These are phyloP conservation scores for Carex cristatella DNA, from an alignment of 176 grass and related monocot species.

Conservation along the genomic window DNA sequence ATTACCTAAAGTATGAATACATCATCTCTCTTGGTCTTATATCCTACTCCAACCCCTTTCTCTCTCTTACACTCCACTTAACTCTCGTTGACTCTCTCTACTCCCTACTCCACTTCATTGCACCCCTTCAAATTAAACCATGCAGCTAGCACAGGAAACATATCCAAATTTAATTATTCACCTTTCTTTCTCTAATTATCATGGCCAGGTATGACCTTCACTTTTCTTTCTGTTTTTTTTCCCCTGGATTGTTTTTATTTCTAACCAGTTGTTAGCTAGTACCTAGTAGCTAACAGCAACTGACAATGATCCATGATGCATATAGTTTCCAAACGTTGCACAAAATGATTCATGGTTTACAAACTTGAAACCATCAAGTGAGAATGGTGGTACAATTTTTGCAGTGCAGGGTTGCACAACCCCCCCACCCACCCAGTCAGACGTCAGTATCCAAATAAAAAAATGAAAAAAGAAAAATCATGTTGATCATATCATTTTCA, in stretches of 20 bases:
- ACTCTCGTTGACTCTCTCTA: neutral
- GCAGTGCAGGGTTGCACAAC: too few species aligned
- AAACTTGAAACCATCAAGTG: too few species aligned
- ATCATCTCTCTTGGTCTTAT: constrained; percentile 12
- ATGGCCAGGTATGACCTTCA: neutral
- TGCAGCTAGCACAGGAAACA: neutral
- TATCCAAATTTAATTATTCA: neutral
- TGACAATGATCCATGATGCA: neutral
- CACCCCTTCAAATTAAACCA: neutral
- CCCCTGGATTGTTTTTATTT: neutral
- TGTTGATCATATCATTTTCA: too few species aligned
- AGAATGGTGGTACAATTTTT: too few species aligned
- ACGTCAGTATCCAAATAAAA: too few species aligned
- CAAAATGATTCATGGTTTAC: neutral
- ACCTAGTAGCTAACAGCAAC: neutral
- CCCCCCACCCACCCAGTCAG: too few species aligned
- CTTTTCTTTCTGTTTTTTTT: neutral
- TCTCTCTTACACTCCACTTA: constrained; percentile 11
- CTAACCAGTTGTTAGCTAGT: neutral
- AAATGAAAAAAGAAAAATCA: too few species aligned
- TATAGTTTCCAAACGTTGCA: neutral
- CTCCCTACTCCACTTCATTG: neutral
- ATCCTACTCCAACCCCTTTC: constrained; percentile 8
- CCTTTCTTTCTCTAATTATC: neutral
- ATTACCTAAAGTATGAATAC: constrained; percentile 16